Percentiles rank a stretch among this genome's conserved stretches.
Evolutionary conservation across 306 rosid species (phyloP).

Genomic region (Senna siamea): DNA sequence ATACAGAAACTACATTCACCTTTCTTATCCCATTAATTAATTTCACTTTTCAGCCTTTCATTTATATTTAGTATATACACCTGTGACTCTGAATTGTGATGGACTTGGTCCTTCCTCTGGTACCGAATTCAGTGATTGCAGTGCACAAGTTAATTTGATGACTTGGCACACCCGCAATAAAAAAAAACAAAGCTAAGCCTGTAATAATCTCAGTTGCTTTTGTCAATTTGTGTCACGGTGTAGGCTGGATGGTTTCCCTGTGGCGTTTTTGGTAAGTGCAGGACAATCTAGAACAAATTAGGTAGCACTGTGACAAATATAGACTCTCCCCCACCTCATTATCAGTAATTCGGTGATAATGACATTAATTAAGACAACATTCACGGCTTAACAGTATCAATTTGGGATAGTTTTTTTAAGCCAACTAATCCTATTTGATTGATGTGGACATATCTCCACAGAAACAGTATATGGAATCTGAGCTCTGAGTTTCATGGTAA

Average conservation of each 20-base stretch:
- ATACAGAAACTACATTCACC: background rate
- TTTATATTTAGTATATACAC: background rate
- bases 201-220: too few relatives aligned
- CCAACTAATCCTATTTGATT: conserved; percentile 19
- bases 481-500: conserved; percentile 32
- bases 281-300: conserved; percentile 6
- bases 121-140: too few relatives aligned
- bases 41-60: background rate
- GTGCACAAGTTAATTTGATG: too few relatives aligned
- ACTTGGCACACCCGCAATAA: too few relatives aligned
- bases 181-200: too few relatives aligned
- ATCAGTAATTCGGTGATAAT: conserved; percentile 35
- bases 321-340: conserved; percentile 7
- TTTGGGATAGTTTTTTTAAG: background rate
- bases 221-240: too few relatives aligned
- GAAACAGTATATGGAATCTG: background rate
- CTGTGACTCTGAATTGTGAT: background rate
- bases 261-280: conserved; percentile 26
- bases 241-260: too few relatives aligned
- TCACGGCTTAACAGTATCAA: conserved; percentile 13
- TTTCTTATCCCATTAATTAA: background rate
- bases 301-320: conserved; percentile 21
- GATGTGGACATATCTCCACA: conserved; percentile 28
- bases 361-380: conserved; percentile 28
- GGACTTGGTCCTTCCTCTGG: too few relatives aligned